Evolutionary conservation across 129 eudicot species (phyloP), one percentile per base, ranked within the genome.

Genomic region (Pseudognaphalium luteoalbum): DNA sequence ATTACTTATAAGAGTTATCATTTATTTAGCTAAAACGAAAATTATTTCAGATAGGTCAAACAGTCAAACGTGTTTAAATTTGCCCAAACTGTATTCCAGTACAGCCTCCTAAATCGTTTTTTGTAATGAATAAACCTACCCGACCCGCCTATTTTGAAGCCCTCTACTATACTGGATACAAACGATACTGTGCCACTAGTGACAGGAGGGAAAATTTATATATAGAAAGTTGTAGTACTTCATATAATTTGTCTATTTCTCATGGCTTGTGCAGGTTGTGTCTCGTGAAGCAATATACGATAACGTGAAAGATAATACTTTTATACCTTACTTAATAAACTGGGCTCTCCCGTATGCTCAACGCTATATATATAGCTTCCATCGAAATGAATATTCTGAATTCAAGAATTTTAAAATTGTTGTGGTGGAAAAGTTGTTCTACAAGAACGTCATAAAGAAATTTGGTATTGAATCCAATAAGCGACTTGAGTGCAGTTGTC

Each of bases 271-370:
- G 77, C 90, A 91, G 97, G 85, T 89, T 69, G 92, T 89, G 61
- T 78, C 87, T 57, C 96, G 90, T 72, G 96, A 91, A 82, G 89
- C 96, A 66, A 87, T 91, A 58, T 82, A 65, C 44, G 80, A 87
- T 72, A 89, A 90, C 16, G 81, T 83, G 14, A 75, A 80, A 70
- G 92, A 91, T 71, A 66, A 66, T 72, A 77, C 85, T 64, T 87
- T 67, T 21, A 82, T 79, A 74, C 73, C 80, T 39, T 85, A 87
- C 34, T 66, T 89, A 77, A 71, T 91, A 58, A 87, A 77, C 52
- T 85, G 97, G 97, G 87, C 83, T 71, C 96, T 91, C 66, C 96
- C 92, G 37, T 87, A 83, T 82, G 96, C 96, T 64, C 96, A 91
- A 70, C 96, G 96, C 76, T 91, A 87, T 84, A 74, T 91, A 1